Conservation (phyloP, 1,284 basidiomycete genomes). For the Cronartium ribicola region DNA sequence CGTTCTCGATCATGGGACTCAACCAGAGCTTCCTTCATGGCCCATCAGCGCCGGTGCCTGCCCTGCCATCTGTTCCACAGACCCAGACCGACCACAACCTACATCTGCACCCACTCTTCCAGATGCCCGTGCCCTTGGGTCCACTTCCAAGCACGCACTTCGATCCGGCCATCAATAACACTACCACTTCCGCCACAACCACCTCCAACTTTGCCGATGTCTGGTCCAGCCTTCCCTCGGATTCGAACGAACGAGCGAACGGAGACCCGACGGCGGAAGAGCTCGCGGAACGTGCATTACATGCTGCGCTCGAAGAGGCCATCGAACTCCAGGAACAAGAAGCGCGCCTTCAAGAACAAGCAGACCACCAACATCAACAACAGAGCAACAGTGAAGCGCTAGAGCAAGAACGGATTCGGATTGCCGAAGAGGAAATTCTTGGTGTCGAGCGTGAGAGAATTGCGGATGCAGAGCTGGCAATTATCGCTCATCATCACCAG, state of each 20-base stretch:
- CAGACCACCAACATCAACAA: not conserved
- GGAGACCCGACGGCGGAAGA: no score
- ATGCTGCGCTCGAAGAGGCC: no score
- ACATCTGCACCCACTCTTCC: slow-evolving; percentile 32
- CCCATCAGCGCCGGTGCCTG: slow-evolving; percentile 12
- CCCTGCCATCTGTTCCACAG: not conserved
- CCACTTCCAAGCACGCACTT: not conserved
- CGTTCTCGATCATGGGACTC: slow-evolving; percentile 37
- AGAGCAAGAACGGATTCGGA: slow-evolving; percentile 19
- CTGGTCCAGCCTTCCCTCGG: slow-evolving; percentile 1
- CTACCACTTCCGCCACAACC: not conserved
- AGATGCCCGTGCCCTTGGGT: slow-evolving; percentile 13
- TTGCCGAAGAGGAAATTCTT: slow-evolving; percentile 26
- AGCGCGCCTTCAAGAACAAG: no score
- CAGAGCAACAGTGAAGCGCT: not conserved
- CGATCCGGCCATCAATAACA: slow-evolving; percentile 12
- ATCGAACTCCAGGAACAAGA: no score
- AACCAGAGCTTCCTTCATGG: slow-evolving; percentile 19
- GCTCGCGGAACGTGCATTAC: no score
- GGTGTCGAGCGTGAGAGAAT: slow-evolving; percentile 15
- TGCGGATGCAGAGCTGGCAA: slow-evolving; percentile 17
- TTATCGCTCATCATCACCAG: slow-evolving; percentile 2
- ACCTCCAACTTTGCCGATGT: not conserved
- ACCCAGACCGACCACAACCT: not conserved
- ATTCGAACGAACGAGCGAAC: no score